Evolutionary conservation across 345 rosid genomes (phyloP).

Genomic region (Acer campestre): DNA sequence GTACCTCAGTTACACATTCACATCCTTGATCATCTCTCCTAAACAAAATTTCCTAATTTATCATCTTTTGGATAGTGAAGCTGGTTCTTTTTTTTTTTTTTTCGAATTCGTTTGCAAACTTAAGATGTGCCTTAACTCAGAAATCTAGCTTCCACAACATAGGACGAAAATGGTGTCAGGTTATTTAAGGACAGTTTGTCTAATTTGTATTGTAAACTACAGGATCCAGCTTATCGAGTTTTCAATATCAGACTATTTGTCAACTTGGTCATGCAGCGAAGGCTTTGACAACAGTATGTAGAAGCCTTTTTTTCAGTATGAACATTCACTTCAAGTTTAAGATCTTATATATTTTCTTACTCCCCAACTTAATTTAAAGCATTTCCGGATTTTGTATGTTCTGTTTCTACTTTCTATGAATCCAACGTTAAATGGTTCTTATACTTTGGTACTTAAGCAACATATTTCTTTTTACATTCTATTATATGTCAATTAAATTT

Average conservation of each 20-base stretch:
- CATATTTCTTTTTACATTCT: not conserved
- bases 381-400: not conserved
- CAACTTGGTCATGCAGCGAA: conserved; percentile 55
- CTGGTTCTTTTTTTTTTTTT: not conserved
- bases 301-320: too few species aligned
- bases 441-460: too few species aligned
- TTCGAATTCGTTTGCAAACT: too few species aligned
- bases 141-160: too few species aligned
- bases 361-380: too few species aligned
- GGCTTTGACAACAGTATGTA: conserved; percentile 59
- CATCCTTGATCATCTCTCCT: conserved; percentile 1
- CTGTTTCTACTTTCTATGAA: not conserved
- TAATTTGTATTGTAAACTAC: conserved; percentile 21
- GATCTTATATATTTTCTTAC: too few species aligned
- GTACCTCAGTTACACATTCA: conserved; percentile 23
- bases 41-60: not conserved
- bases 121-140: too few species aligned
- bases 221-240: conserved; percentile 92
- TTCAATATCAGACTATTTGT: conserved; percentile 63
- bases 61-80: not conserved
- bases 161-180: not conserved
- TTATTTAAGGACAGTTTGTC: not conserved
- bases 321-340: too few species aligned
- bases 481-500: not conserved
- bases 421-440: not conserved